Evolutionary conservation across 2,329 filamentous ascomycete species (phyloP).

Genomic region (Fusarium circinatum): DNA sequence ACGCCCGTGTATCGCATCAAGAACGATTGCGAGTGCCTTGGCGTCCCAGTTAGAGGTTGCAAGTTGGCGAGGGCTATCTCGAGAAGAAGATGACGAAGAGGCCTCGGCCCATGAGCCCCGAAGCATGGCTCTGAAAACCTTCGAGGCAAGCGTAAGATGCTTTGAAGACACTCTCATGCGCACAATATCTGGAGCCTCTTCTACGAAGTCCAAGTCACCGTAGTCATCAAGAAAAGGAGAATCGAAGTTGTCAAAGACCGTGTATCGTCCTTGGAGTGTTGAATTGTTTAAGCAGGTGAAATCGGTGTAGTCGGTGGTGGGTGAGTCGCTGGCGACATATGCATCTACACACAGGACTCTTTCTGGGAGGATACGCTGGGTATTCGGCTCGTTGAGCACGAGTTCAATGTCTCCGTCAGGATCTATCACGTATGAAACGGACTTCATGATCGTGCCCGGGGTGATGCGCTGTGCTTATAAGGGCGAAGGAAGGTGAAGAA

Average conservation of each 20-base stretch:
- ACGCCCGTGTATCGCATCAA: slow-evolving; percentile 1
- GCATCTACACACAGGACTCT: rapidly evolving
- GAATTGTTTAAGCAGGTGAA: background rate
- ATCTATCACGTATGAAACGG: background rate
- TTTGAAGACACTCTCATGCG: rapidly evolving
- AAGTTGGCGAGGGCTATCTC: rapidly evolving
- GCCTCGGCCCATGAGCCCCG: background rate
- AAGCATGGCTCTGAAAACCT: background rate
- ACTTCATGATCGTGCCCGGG: background rate
- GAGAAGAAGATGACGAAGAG: background rate
- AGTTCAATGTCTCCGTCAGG: background rate
- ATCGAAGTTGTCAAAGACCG: background rate
- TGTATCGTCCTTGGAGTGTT: rapidly evolving
- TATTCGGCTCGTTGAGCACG: background rate
- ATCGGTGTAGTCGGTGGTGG: background rate
- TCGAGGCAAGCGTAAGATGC: rapidly evolving
- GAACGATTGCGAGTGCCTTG: background rate
- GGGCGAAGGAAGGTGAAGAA: too few relatives aligned
- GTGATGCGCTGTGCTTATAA: too few relatives aligned
- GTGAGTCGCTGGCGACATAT: rapidly evolving
- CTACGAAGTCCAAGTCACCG: rapidly evolving
- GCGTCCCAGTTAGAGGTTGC: background rate
- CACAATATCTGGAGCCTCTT: rapidly evolving
- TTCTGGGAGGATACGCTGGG: background rate
- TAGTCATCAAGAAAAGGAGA: background rate